Percentiles rank a stretch among this genome's conserved stretches.
phyloP scores from a whole-genome alignment of 257 asterid genomes.

The Lavandula angustifolia region DNA sequence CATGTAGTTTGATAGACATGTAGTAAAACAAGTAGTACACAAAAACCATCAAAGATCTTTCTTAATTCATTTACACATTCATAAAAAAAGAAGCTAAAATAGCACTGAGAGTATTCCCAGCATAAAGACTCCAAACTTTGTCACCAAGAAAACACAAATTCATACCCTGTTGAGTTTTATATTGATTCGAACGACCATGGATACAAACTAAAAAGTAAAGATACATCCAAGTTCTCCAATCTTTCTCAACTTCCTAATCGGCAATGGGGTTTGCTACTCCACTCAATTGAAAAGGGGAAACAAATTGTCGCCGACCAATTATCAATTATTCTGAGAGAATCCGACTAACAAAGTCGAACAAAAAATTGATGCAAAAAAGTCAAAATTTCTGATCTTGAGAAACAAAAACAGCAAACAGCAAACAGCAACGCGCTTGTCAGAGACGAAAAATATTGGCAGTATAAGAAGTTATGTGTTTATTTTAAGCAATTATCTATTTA shows the following conservation, averaged over 20 bases:
- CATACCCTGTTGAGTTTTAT: not conserved
- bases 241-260: slow-evolving; percentile 28
- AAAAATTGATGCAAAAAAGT: slow-evolving; percentile 2
- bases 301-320: not conserved
- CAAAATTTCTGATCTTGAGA: not conserved
- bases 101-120: not conserved
- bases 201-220: not conserved
- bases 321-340: not conserved
- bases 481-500: too few species aligned
- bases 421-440: too few species aligned
- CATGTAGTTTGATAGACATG: slow-evolving; percentile 5
- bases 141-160: slow-evolving; percentile 12
- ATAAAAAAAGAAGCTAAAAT: not conserved
- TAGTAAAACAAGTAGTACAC: not conserved
- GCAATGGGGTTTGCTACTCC: slow-evolving; percentile 14
- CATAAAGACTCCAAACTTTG: slow-evolving; percentile 20
- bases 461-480: too few species aligned
- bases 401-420: too few species aligned
- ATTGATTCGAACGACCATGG: slow-evolving; percentile 18
- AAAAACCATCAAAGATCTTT: slow-evolving; percentile 16
- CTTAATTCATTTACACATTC: slow-evolving; percentile 7
- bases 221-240: slow-evolving; percentile 29
- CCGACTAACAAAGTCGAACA: slow-evolving; percentile 4
- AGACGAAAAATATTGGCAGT: too few species aligned
- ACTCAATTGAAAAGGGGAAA: not conserved